Evolutionary conservation across 2,329 filamentous ascomycete species (phyloP).

Genomic region (Aspergillus bombycis): DNA sequence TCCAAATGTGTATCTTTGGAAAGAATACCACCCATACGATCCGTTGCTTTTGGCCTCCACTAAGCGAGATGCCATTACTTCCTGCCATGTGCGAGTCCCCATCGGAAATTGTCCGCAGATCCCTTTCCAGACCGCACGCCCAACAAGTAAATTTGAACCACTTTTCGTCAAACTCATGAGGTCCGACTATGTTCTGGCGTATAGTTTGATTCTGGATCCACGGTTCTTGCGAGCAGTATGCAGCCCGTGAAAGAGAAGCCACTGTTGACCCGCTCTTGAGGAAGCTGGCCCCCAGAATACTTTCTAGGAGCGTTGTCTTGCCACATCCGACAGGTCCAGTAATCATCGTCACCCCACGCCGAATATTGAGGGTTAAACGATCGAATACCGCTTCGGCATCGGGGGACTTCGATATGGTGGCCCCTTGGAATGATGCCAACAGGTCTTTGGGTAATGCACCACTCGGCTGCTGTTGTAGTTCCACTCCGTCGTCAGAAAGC

Average conservation of each 20-base stretch:
- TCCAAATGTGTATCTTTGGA: no score
- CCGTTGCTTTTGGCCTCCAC: slow-evolving; percentile 52
- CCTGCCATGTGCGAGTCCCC: slow-evolving; percentile 44
- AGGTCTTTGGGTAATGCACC: background rate
- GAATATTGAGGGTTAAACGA: background rate
- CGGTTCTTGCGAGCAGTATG: slow-evolving; percentile 27
- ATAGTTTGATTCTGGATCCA: slow-evolving; percentile 27
- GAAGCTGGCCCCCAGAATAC: background rate
- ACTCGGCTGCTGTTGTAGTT: background rate
- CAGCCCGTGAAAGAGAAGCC: slow-evolving; percentile 9
- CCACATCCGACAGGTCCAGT: background rate
- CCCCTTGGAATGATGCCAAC: background rate
- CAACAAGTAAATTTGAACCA: background rate
- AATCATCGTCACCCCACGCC: background rate
- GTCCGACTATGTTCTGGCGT: slow-evolving; percentile 30
- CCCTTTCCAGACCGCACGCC: background rate
- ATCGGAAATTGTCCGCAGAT: slow-evolving; percentile 20
- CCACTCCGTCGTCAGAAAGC: background rate
- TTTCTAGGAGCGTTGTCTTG: background rate
- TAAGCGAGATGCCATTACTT: slow-evolving; percentile 47
- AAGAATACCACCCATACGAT: slow-evolving; percentile 25
- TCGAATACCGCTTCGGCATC: background rate
- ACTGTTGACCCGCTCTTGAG: background rate
- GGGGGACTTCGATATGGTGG: background rate
- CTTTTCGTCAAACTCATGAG: background rate